Conservation (phyloP, 352 stramenopile species). For the Phytophthora hibernalis region DNA sequence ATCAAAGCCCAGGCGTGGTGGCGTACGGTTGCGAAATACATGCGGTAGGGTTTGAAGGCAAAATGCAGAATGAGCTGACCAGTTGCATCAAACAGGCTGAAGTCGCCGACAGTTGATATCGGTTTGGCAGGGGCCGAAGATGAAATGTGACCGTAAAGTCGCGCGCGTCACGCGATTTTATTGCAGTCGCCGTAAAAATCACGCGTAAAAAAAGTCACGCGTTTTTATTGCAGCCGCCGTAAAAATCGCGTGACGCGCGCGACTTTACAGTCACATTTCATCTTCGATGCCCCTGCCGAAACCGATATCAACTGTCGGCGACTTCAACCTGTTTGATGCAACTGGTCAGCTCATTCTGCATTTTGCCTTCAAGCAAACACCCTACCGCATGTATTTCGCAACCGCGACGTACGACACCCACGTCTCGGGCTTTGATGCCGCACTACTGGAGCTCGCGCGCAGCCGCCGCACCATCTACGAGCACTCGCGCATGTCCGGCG, state of each 20-base stretch:
- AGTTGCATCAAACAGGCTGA: not conserved
- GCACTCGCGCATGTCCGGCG: slow-evolving; percentile 64
- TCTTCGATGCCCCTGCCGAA: not conserved
- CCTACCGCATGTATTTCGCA: slow-evolving; percentile 20
- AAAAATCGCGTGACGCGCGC: not conserved
- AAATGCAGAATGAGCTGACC: not conserved
- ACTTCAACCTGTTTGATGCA: slow-evolving; percentile 3
- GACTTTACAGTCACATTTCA: not conserved
- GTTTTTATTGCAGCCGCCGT: not conserved
- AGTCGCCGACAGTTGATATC: not conserved
- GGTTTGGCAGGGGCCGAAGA: not conserved
- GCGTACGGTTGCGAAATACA: not conserved
- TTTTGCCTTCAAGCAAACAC: slow-evolving; percentile 19
- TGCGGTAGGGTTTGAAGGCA: not conserved
- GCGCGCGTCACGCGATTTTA: not conserved
- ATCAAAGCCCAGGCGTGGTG: not conserved
- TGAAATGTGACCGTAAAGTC: not conserved
- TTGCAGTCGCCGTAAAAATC: not conserved
- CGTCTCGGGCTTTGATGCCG: slow-evolving; percentile 25
- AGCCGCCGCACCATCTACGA: slow-evolving; percentile 63
- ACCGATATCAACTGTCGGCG: not conserved
- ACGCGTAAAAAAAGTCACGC: not conserved
- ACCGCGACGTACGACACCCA: slow-evolving; percentile 12
- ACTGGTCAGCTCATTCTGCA: slow-evolving; percentile 19
- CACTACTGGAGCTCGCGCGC: slow-evolving; percentile 37